Conservation (phyloP, 2,329 filamentous ascomycete genomes). For the Beauveria caledonica region DNA sequence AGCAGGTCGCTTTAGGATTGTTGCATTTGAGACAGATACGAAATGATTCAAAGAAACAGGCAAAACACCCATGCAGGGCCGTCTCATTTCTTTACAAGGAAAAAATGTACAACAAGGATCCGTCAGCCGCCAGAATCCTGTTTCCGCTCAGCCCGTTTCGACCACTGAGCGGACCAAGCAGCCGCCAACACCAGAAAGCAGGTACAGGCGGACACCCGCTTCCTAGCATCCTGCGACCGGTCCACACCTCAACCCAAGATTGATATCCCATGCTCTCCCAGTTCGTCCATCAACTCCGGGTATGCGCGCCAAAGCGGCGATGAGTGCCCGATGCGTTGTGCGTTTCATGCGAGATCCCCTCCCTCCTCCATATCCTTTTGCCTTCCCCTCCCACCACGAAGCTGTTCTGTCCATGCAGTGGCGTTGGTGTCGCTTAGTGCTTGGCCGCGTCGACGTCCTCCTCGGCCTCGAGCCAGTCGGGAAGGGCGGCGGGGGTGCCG, state of each 20-base stretch:
- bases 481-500: conserved; percentile 47
- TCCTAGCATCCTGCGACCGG: background rate
- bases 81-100: conserved; percentile 12
- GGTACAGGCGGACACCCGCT: background rate
- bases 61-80: conserved; percentile 8
- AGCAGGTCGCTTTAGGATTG: background rate
- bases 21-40: conserved; percentile 7
- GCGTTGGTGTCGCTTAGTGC: conserved; percentile 35
- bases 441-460: conserved; percentile 48
- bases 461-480: conserved; percentile 81
- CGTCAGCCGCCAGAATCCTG: background rate
- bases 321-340: too few species aligned
- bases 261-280: conserved; percentile 9
- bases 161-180: background rate
- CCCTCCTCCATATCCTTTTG: too few species aligned
- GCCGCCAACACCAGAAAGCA: background rate
- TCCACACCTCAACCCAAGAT: conserved; percentile 9
- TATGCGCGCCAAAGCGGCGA: too few species aligned
- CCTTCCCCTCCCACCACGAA: background rate
- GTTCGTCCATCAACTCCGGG: conserved; percentile 9
- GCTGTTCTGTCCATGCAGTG: background rate
- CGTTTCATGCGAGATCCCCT: too few species aligned
- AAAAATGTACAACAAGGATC: conserved; percentile 14
- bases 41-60: conserved; percentile 4
- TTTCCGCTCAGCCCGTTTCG: conserved; percentile 5